Evolutionary conservation across 306 rosid genomes (phyloP).

Genomic region (Argentina anserina): DNA sequence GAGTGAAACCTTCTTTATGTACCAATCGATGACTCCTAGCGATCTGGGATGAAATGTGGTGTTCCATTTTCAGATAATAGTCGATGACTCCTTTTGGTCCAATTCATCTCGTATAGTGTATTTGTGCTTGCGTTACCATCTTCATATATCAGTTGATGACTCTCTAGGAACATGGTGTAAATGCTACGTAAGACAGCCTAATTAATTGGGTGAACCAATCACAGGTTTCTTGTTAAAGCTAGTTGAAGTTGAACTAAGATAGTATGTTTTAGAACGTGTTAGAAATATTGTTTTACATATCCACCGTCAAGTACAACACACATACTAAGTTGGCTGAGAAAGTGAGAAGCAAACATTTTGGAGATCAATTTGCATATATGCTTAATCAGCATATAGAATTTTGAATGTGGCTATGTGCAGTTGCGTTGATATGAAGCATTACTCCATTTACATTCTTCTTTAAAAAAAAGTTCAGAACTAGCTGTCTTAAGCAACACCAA

Average conservation of each 20-base stretch:
- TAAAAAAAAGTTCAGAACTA: not conserved
- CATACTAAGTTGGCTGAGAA: too few species aligned
- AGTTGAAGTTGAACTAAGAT: not conserved
- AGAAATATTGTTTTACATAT: not conserved
- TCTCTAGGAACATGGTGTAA: not conserved
- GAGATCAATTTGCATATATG: not conserved
- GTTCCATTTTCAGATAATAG: too few species aligned
- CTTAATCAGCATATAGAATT: not conserved
- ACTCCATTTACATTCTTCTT: not conserved
- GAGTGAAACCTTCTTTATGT: not conserved
- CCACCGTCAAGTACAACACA: slow-evolving; percentile 4
- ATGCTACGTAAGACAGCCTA: slow-evolving; percentile 16
- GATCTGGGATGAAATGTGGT: too few species aligned
- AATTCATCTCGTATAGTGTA: too few species aligned
- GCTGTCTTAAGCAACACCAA: not conserved
- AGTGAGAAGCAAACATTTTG: slow-evolving; percentile 13
- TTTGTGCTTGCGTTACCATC: too few species aligned
- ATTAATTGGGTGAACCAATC: slow-evolving; percentile 20
- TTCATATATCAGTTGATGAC: not conserved
- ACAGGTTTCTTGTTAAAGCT: slow-evolving; percentile 30
- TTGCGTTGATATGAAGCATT: not conserved
- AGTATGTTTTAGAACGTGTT: not conserved
- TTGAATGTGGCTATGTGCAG: not conserved
- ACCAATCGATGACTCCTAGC: not conserved
- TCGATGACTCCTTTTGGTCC: too few species aligned